These are phyloP conservation scores for Aegilops longissima DNA, from an alignment of 176 grass and related monocot species.

Conservation along the genomic window DNA sequence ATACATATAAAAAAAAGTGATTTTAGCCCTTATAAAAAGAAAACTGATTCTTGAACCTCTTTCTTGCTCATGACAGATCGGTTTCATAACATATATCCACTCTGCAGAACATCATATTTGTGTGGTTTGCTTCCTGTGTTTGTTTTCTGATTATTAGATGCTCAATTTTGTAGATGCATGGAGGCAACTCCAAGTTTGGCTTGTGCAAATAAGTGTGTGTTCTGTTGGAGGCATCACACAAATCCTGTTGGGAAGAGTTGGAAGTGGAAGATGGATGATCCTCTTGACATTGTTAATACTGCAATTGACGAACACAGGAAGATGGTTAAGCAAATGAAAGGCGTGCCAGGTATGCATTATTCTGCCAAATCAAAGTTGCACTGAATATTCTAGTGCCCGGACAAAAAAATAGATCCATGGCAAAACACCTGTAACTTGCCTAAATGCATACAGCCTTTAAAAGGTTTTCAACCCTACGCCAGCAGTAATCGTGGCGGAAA, in stretches of 20 bases:
- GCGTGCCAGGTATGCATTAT: conserved; percentile 72
- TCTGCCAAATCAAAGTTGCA: neutral
- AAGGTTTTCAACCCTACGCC: neutral
- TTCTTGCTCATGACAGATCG: too few relatives aligned
- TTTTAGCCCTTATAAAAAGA: too few relatives aligned
- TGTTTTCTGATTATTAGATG: conserved; percentile 6
- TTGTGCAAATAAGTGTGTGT: conserved; percentile 99
- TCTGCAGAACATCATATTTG: neutral
- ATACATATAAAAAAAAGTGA: neutral
- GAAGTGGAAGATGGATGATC: conserved; percentile 97
- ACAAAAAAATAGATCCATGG: neutral
- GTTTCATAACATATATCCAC: neutral
- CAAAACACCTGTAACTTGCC: neutral
- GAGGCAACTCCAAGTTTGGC: conserved; percentile 98
- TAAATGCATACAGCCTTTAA: neutral
- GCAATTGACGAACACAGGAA: conserved; percentile 88
- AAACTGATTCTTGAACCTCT: too few relatives aligned
- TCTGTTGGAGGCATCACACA: conserved; percentile 99
- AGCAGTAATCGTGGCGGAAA: neutral
- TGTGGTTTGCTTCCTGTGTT: neutral
- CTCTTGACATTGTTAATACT: conserved; percentile 79
- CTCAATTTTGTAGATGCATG: conserved; percentile 78
- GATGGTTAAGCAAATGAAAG: conserved; percentile 99
- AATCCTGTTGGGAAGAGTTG: conserved; percentile 99
- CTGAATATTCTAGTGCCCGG: neutral